Percentiles rank a stretch among this genome's conserved stretches.
Conservation (phyloP, 2,329 filamentous ascomycete species). For the Aspergillus novofumigatus region DNA sequence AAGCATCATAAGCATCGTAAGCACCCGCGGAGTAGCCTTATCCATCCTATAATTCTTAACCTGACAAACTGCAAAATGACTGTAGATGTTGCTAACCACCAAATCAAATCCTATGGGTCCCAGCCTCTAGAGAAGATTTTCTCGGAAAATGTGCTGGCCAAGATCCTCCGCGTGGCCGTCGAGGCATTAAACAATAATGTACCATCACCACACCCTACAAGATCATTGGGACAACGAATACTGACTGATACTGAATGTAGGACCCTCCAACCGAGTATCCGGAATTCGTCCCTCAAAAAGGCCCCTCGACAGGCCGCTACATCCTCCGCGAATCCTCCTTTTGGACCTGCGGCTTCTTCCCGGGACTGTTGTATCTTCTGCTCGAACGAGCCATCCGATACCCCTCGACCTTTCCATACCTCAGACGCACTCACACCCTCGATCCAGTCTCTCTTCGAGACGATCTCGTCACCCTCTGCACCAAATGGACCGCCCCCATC, state of each 20-base stretch:
- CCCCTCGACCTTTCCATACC: background rate
- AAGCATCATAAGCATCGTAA: background rate
- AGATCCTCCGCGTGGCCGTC: conserved; percentile 8
- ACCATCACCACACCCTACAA: too few relatives aligned
- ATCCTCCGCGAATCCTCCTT: conserved; percentile 12
- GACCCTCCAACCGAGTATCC: conserved; percentile 1
- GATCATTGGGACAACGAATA: too few relatives aligned
- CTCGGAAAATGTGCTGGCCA: conserved; percentile 13
- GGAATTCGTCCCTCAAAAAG: conserved; percentile 8
- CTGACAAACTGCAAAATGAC: background rate
- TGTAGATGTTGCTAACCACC: background rate
- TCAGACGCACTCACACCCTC: background rate
- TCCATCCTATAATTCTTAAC: background rate
- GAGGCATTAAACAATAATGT: conserved; percentile 9
- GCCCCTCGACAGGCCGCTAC: conserved; percentile 6
- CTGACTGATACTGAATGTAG: background rate
- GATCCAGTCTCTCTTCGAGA: background rate
- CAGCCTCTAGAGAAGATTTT: conserved; percentile 4
- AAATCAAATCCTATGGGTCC: background rate
- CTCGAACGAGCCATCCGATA: conserved; percentile 14
- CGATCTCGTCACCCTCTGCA: conserved; percentile 8
- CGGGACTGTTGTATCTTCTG: conserved; percentile 12
- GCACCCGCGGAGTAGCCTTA: background rate
- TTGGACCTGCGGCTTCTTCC: conserved; percentile 25
- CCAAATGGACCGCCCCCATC: conserved; percentile 13